Percentiles rank a stretch among this genome's conserved stretches.
Conservation (phyloP, 2,329 filamentous ascomycete species). For the Verticillium klebahnii region DNA sequence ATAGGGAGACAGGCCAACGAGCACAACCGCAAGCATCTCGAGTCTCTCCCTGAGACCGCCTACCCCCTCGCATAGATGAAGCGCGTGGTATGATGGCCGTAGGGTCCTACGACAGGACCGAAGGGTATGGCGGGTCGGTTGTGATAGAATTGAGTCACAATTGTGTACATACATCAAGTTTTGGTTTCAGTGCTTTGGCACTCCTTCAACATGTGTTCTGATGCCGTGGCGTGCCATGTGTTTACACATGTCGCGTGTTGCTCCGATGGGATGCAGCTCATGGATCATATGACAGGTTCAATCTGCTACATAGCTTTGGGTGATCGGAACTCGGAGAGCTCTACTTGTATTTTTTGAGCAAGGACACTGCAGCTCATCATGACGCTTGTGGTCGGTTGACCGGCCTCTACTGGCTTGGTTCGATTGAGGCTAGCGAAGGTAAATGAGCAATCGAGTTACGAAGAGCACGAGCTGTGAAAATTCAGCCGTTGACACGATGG, state of each 20-base stretch:
- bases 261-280: background rate
- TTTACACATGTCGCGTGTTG: background rate
- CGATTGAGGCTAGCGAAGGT: too few relatives aligned
- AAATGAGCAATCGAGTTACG: too few relatives aligned
- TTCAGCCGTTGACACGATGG: too few relatives aligned
- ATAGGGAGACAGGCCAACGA: conserved; percentile 67
- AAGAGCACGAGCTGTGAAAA: too few relatives aligned
- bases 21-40: conserved; percentile 77
- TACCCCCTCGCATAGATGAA: conserved; percentile 63
- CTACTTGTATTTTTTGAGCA: too few relatives aligned
- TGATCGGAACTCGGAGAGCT: too few relatives aligned
- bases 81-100: conserved; percentile 14
- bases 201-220: background rate
- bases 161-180: conserved; percentile 13
- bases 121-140: background rate
- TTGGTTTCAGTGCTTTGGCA: conserved; percentile 7
- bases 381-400: too few relatives aligned
- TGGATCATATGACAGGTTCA: too few relatives aligned
- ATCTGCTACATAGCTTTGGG: too few relatives aligned
- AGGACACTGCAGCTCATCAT: too few relatives aligned
- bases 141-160: conserved; percentile 4
- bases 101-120: background rate
- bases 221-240: background rate
- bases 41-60: conserved; percentile 73
- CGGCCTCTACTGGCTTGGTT: too few relatives aligned